Conservation (phyloP, 768 basidiomycete species). For the Cyathus striatus region DNA sequence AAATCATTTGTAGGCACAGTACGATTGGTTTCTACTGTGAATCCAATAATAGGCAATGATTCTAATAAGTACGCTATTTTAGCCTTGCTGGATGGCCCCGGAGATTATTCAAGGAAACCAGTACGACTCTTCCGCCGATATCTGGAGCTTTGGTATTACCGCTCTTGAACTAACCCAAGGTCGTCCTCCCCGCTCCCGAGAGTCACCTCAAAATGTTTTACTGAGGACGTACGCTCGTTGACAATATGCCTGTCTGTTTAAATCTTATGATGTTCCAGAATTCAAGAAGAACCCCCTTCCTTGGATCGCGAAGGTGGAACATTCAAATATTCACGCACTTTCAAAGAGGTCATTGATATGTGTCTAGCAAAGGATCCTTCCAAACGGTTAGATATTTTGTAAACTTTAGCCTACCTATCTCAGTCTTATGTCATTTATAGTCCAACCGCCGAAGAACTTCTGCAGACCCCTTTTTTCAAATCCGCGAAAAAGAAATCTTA, state of each 20-base stretch:
- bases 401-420: not conserved
- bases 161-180: constrained; percentile 87
- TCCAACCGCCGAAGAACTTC: constrained; percentile 73
- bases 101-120: constrained; percentile 82
- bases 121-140: constrained; percentile 86
- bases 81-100: constrained; percentile 98
- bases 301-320: constrained; percentile 69
- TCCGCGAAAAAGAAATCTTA: constrained; percentile 73
- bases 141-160: constrained; percentile 97
- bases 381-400: constrained; percentile 46
- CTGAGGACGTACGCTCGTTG: constrained; percentile 65
- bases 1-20: constrained; percentile 93
- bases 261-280: too few relatives aligned
- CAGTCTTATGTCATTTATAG: constrained; percentile 26
- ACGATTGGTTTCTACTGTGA: too few relatives aligned
- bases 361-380: constrained; percentile 85
- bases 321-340: constrained; percentile 72
- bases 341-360: constrained; percentile 78
- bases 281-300: constrained; percentile 74
- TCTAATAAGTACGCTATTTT: too few relatives aligned
- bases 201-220: constrained; percentile 68
- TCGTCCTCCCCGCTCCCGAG: constrained; percentile 77
- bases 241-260: too few relatives aligned
- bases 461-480: constrained; percentile 77
- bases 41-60: too few relatives aligned